Evolutionary conservation across 1,284 basidiomycete genomes (phyloP), one percentile per base, ranked within the genome.

Genomic region (Trametes sp.): DNA sequence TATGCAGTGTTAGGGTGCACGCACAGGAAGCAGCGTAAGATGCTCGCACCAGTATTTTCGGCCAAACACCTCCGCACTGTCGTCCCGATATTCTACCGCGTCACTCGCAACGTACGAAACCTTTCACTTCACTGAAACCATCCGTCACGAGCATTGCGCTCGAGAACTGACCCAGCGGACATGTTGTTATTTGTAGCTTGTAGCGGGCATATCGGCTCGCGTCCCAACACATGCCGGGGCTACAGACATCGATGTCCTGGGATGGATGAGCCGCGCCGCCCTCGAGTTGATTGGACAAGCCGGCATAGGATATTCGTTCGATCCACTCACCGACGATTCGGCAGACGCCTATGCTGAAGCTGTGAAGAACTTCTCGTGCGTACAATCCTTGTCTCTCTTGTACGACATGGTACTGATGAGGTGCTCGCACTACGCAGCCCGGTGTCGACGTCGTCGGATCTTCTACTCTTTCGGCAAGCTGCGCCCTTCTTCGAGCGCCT

Each of bases 231-330:
- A 46, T 6, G 62, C 68, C 8, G 63, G 57, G 10, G 51, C 63
- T 8, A 45, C 66, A 3, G 71, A 73, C 26, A 57, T 80, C 36
- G 75, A 81, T 56, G 64, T 81, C 31, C 66, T 78, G 19, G 69
- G 74, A 21, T 76, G 73, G 62, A 73, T 80, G 63, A 72, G 72
- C 23, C 77, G 77, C 23, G 70, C 74, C 0, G 74, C 79, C 1
- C 72, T 81, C 31, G 79, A 81, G 64, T 70, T 80, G 23, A 76
- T 80, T 61, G 75, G 77, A 8, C 76, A 77, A 54, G 76, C 74
- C n/a, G 78, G 76, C 1, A 64, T 81, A 10, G 79, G 78, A 0
- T 74, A 79, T 56, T 76, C 78, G 10, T 80, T 80, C 70, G 72
- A 78, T 53, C 71, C 75, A 19, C 71, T 78, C 46, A 69, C 70